phyloP scores from a whole-genome alignment of 108 stramenopile species.

The Nitzschia palea region DNA sequence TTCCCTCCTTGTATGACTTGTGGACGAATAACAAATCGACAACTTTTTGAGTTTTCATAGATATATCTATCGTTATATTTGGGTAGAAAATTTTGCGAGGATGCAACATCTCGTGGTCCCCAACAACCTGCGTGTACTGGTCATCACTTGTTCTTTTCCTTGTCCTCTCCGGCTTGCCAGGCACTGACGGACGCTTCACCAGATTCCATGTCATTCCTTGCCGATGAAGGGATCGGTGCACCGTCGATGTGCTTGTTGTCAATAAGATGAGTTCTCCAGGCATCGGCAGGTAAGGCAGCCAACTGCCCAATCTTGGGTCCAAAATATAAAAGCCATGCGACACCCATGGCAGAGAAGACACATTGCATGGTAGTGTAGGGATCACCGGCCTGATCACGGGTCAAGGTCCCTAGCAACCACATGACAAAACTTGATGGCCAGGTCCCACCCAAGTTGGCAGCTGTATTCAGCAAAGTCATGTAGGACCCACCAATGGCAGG shows the following conservation, averaged over 20 bases:
- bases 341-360: constrained; percentile 62
- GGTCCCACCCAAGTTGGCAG: constrained; percentile 93
- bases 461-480: constrained; percentile 99
- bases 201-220: too few species aligned
- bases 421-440: constrained; percentile 89
- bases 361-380: constrained; percentile 75
- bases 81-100: too few species aligned
- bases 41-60: too few species aligned
- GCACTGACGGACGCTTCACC: constrained; percentile 4
- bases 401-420: constrained; percentile 67
- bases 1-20: too few species aligned
- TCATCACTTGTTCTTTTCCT: constrained; percentile 2
- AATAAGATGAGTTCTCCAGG: constrained; percentile 83
- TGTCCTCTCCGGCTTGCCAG: not conserved
- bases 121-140: too few species aligned
- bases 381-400: constrained; percentile 41
- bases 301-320: constrained; percentile 57
- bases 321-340: constrained; percentile 70
- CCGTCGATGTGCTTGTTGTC: too few species aligned
- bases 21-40: too few species aligned
- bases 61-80: too few species aligned
- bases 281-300: constrained; percentile 77
- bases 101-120: too few species aligned
- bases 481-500: constrained; percentile 98
- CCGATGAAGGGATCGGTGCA: too few species aligned